A percentile compares a stretch with the other conserved stretches of the same genome.
These are phyloP conservation scores for Paramecium pentaurelia DNA, from an alignment of 73 alveolate species.

Conservation along the genomic window DNA sequence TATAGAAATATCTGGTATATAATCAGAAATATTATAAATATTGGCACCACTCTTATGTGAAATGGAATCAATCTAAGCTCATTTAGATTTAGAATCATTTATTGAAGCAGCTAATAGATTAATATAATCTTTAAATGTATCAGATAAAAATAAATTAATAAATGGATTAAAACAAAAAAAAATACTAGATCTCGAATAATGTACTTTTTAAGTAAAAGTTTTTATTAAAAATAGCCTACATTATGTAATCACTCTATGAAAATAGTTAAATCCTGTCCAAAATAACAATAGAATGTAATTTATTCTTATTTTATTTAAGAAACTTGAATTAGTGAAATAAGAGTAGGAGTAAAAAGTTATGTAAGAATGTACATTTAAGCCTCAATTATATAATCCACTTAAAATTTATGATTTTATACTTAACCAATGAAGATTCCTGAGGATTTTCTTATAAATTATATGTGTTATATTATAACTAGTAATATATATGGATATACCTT, in stretches of 20 bases:
- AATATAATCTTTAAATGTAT: not conserved
- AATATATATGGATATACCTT: not conserved
- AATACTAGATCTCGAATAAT: not conserved
- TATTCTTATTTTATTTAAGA: not conserved
- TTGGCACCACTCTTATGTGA: constrained; percentile 61
- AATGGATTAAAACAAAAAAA: constrained; percentile 12
- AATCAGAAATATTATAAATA: constrained; percentile 52
- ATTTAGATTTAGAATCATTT: not conserved
- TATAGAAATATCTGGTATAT: constrained; percentile 50
- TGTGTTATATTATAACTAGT: not conserved
- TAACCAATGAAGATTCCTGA: not conserved
- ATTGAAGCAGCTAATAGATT: not conserved
- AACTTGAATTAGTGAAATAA: not conserved
- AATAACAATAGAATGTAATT: not conserved
- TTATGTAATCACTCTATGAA: not conserved
- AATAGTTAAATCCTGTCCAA: not conserved
- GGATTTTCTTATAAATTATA: not conserved
- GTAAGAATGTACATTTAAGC: constrained; percentile 20
- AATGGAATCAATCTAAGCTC: constrained; percentile 59
- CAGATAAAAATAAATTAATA: not conserved
- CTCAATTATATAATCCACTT: not conserved
- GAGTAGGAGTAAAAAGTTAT: not conserved
- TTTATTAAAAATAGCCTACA: not conserved
- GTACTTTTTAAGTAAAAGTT: not conserved
- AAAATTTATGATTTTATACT: constrained; percentile 22